phyloP scores from a whole-genome alignment of 208 protist species.

The Sergeia podlipaevii region DNA sequence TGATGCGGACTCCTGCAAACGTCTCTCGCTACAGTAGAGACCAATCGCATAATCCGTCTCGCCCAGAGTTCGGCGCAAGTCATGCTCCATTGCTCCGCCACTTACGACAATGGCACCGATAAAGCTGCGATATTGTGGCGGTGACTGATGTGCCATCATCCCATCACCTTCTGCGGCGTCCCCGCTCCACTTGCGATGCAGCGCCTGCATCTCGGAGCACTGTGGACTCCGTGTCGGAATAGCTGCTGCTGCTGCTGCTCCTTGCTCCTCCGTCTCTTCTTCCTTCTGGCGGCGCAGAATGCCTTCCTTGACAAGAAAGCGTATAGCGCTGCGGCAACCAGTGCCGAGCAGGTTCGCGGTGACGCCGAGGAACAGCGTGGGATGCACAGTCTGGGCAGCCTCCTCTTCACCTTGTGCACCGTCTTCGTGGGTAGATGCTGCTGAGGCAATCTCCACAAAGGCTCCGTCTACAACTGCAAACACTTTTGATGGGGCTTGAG shows the following conservation, averaged over 20 bases:
- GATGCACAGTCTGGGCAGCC: constrained; percentile 42
- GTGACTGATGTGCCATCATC: no score
- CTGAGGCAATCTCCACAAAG: constrained; percentile 37
- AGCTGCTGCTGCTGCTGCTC: constrained; percentile 5
- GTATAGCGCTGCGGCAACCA: constrained; percentile 73
- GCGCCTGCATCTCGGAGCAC: no score
- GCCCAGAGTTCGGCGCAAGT: constrained; percentile 80
- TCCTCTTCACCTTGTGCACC: constrained; percentile 5
- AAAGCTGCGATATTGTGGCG: constrained; percentile 23
- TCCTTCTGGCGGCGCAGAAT: constrained; percentile 31
- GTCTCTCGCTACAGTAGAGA: constrained; percentile 35
- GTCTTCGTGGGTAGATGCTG: no score
- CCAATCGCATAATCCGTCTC: constrained; percentile 34
- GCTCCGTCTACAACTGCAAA: constrained; percentile 48
- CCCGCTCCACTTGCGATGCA: not conserved
- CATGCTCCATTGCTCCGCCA: constrained; percentile 87
- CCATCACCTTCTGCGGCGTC: constrained; percentile 10
- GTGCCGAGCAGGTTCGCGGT: constrained; percentile 82
- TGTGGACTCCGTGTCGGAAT: not conserved
- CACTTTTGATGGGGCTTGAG: constrained; percentile 42
- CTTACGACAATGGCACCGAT: constrained; percentile 65
- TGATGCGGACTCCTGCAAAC: not conserved
- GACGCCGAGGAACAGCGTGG: constrained; percentile 64
- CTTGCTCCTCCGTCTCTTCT: no score
- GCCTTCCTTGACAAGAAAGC: constrained; percentile 74